Evolutionary conservation across 83 land plant species (phyloP).

Genomic region (Diphasiastrum complanatum): DNA sequence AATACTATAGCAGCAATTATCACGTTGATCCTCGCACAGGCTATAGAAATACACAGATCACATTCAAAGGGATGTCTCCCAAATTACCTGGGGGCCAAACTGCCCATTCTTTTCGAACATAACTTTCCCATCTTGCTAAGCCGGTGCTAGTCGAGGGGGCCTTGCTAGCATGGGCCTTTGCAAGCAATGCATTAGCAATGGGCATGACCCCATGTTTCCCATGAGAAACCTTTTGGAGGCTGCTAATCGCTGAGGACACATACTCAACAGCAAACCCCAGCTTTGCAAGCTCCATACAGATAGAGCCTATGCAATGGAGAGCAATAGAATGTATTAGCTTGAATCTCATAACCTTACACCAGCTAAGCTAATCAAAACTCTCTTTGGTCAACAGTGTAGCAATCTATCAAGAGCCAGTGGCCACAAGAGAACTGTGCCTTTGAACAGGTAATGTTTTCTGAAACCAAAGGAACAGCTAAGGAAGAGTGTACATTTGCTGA

Average conservation of each 20-base stretch:
- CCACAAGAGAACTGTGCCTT: background rate
- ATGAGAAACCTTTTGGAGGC: conserved; percentile 46
- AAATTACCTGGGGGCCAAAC: conserved; percentile 69
- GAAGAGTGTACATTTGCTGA: background rate
- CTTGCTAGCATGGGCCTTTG: conserved; percentile 60
- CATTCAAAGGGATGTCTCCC: conserved; percentile 5
- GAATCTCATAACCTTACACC: background rate
- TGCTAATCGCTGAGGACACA: conserved; percentile 35
- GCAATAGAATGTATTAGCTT: background rate
- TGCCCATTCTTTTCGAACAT: conserved; percentile 58
- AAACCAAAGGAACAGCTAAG: background rate
- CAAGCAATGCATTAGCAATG: conserved; percentile 46
- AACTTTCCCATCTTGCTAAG: conserved; percentile 50
- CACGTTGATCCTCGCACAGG: no score
- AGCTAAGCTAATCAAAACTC: background rate
- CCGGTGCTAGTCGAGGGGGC: conserved; percentile 20
- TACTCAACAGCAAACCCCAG: conserved; percentile 30
- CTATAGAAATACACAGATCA: background rate
- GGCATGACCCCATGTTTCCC: conserved; percentile 35
- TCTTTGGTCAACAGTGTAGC: background rate
- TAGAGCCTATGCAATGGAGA: conserved; percentile 39
- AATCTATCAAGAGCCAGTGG: background rate
- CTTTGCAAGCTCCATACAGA: conserved; percentile 64
- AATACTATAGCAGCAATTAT: background rate
- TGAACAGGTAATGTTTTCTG: background rate